Percentiles rank a stretch among this genome's conserved stretches.
phyloP scores from a whole-genome alignment of 1,284 basidiomycete species.

The Moniliella sp. region DNA sequence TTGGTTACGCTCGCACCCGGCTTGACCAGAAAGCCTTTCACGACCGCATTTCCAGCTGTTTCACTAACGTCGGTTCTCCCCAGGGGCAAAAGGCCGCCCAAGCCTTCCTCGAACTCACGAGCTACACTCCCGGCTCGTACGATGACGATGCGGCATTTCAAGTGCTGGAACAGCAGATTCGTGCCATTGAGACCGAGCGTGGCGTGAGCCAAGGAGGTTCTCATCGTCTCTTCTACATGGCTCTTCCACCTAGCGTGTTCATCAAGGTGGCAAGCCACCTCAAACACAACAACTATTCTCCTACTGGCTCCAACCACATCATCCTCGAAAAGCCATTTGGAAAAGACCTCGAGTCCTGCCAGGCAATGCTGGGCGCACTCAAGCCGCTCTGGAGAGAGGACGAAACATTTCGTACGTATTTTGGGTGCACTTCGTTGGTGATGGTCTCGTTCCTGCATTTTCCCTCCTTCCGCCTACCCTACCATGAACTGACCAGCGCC shows the following conservation, averaged over 20 bases:
- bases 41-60: slow-evolving; percentile 14
- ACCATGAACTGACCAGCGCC: too few species aligned
- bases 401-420: slow-evolving; percentile 33
- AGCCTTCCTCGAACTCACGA: slow-evolving; percentile 20
- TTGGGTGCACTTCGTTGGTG: too few species aligned
- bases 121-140: slow-evolving; percentile 27
- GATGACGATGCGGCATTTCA: slow-evolving; percentile 25
- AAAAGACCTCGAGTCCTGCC: slow-evolving; percentile 26
- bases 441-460: too few species aligned
- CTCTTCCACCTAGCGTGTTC: slow-evolving; percentile 30
- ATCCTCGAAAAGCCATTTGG: slow-evolving; percentile 33
- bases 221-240: slow-evolving; percentile 32
- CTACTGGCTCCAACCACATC: slow-evolving; percentile 24
- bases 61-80: slow-evolving; percentile 14
- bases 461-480: too few species aligned
- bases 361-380: slow-evolving; percentile 28
- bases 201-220: slow-evolving; percentile 7
- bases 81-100: slow-evolving; percentile 15
- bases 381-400: slow-evolving; percentile 30
- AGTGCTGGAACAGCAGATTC: slow-evolving; percentile 18
- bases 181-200: slow-evolving; percentile 12
- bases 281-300: slow-evolving; percentile 23
- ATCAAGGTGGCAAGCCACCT: slow-evolving; percentile 24
- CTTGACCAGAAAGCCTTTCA: slow-evolving; percentile 30
- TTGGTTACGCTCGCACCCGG: slow-evolving; percentile 35